Percentiles rank a stretch among this genome's conserved stretches.
These are phyloP conservation scores for Nissolia schottii DNA, from an alignment of 306 rosid species.

Conservation along the genomic window DNA sequence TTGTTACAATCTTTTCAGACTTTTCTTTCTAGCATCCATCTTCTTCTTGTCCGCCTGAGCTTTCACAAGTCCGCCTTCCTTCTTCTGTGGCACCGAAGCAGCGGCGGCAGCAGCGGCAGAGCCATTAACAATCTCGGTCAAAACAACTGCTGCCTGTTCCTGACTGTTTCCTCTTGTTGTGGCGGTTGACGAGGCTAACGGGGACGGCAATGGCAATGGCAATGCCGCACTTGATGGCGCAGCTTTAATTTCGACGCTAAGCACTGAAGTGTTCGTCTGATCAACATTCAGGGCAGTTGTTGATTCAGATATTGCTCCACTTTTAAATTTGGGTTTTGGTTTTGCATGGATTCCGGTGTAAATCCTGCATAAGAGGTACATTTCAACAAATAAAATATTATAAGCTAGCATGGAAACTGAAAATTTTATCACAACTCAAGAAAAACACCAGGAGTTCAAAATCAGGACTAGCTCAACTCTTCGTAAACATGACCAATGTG, in stretches of 20 bases:
- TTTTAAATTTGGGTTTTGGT: constrained; percentile 79
- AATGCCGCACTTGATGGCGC: constrained; percentile 39
- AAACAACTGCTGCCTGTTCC: constrained; percentile 40
- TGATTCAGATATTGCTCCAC: constrained; percentile 92
- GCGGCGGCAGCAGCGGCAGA: constrained; percentile 28
- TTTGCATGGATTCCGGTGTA: constrained; percentile 96
- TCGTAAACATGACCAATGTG: not conserved
- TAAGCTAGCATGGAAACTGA: not conserved
- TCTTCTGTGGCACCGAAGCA: constrained; percentile 38
- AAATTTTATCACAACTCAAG: not conserved
- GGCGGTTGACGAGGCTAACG: constrained; percentile 33
- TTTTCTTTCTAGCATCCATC: constrained; percentile 94
- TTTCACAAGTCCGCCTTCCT: constrained; percentile 55
- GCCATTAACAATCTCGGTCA: constrained; percentile 37
- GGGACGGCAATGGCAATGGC: constrained; percentile 51
- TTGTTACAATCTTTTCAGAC: constrained; percentile 94
- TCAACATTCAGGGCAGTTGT: constrained; percentile 89
- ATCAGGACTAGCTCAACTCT: not conserved
- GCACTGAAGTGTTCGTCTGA: constrained; percentile 57
- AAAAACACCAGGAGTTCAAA: not conserved
- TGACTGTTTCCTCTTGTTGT: constrained; percentile 49
- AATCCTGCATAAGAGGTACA: constrained; percentile 42
- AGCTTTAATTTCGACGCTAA: constrained; percentile 55
- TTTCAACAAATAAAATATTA: not conserved
- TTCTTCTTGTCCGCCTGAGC: constrained; percentile 88